phyloP scores from a whole-genome alignment of 345 rosid species.

The Excoecaria cochinchinensis region DNA sequence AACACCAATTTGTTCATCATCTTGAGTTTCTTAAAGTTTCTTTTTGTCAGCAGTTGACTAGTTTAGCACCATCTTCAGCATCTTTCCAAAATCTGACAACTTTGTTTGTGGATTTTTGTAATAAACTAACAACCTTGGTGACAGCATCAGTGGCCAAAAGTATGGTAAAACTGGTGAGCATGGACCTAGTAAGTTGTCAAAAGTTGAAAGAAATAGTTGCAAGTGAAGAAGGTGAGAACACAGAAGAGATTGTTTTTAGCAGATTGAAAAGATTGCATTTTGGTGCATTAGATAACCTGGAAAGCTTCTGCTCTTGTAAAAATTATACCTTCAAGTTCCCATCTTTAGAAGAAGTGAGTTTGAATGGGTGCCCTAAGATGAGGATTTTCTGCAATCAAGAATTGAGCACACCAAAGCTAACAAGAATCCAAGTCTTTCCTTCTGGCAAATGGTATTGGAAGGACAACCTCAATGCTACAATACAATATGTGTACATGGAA shows the following conservation, averaged over 20 bases:
- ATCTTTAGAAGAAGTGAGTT: conserved; percentile 3
- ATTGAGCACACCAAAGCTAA: not conserved
- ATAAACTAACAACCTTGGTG: conserved; percentile 3
- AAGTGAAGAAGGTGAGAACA: not conserved
- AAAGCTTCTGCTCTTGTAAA: not conserved
- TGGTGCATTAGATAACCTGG: not conserved
- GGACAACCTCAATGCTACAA: conserved; percentile 12
- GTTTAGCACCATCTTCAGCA: conserved; percentile 4
- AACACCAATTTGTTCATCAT: not conserved
- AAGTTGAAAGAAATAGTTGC: conserved; percentile 13
- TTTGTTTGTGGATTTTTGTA: conserved; percentile 5
- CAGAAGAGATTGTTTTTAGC: conserved; percentile 13
- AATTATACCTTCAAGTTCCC: conserved; percentile 6
- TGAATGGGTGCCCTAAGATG: conserved; percentile 1
- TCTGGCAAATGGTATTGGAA: not conserved
- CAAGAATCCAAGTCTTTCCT: not conserved
- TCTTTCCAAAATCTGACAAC: conserved; percentile 15
- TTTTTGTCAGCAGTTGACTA: not conserved
- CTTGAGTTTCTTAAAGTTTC: not conserved
- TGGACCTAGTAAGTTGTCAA: conserved; percentile 12
- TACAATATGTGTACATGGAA: not conserved
- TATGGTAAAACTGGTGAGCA: conserved; percentile 11
- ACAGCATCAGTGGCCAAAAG: conserved; percentile 15
- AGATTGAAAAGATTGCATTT: not conserved
- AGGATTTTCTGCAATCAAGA: not conserved